A percentile compares a stretch with the other conserved stretches of the same genome.
Conservation (phyloP, 148 eudicot species). For the Hydrangea macrophylla region DNA sequence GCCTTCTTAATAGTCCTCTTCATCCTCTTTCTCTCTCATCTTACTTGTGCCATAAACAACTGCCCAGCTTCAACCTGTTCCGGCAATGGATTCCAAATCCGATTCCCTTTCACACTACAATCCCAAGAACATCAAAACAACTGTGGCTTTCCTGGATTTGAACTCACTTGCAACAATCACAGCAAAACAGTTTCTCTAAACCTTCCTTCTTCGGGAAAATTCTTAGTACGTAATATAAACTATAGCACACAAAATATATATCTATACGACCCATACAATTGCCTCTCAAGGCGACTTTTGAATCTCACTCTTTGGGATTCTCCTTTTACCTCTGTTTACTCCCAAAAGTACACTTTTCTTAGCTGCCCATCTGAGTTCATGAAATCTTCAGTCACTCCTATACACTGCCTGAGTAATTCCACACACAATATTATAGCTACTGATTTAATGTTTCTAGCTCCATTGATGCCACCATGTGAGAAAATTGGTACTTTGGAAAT, state of each 20-base stretch:
- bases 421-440: slow-evolving; percentile 50
- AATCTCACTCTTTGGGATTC: slow-evolving; percentile 47
- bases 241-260: slow-evolving; percentile 40
- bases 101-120: slow-evolving; percentile 54
- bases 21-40: slow-evolving; percentile 16
- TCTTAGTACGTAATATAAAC: slow-evolving; percentile 45
- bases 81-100: slow-evolving; percentile 20
- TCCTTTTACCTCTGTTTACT: slow-evolving; percentile 33
- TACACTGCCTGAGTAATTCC: slow-evolving; percentile 63
- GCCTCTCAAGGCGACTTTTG: slow-evolving; percentile 50
- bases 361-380: slow-evolving; percentile 43
- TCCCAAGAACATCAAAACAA: slow-evolving; percentile 21
- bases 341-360: slow-evolving; percentile 43
- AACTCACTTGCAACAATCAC: slow-evolving; percentile 36
- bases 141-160: slow-evolving; percentile 64
- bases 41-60: slow-evolving; percentile 12
- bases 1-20: slow-evolving; percentile 27
- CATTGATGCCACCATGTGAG: slow-evolving; percentile 27
- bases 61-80: slow-evolving; percentile 41
- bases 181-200: slow-evolving; percentile 33
- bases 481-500: slow-evolving; percentile 26
- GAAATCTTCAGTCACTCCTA: slow-evolving; percentile 17
- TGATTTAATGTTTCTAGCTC: slow-evolving; percentile 22
- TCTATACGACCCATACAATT: slow-evolving; percentile 46
- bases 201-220: slow-evolving; percentile 51